Conservation (phyloP, 768 basidiomycete species). For the Polyporus arcularius region DNA sequence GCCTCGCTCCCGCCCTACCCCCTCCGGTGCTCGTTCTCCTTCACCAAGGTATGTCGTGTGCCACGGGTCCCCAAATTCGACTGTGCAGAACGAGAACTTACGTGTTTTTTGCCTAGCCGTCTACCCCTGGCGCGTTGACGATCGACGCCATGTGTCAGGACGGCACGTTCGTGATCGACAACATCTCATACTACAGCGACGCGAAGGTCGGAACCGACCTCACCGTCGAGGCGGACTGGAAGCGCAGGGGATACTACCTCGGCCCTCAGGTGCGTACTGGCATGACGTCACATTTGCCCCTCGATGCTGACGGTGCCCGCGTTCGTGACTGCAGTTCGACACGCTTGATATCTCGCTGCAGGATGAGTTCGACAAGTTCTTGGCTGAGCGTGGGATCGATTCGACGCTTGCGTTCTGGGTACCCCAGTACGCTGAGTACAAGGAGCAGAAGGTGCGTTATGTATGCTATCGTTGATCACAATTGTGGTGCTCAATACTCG, state of each 20-base stretch:
- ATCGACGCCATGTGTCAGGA: slow-evolving; percentile 81
- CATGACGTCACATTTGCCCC: slow-evolving; percentile 9
- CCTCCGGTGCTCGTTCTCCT: slow-evolving; percentile 75
- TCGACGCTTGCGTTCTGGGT: slow-evolving; percentile 83
- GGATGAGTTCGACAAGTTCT: slow-evolving; percentile 87
- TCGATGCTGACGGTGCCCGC: background rate
- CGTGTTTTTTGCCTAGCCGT: slow-evolving; percentile 38
- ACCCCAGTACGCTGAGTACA: slow-evolving; percentile 83
- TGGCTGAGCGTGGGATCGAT: slow-evolving; percentile 89
- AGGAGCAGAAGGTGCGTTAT: slow-evolving; percentile 84
- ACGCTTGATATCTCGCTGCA: slow-evolving; percentile 86
- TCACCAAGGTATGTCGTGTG: slow-evolving; percentile 68
- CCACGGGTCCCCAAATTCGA: background rate
- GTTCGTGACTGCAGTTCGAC: slow-evolving; percentile 62
- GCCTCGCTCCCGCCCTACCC: slow-evolving; percentile 54
- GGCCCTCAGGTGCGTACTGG: slow-evolving; percentile 71
- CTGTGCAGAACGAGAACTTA: background rate
- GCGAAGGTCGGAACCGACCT: slow-evolving; percentile 69
- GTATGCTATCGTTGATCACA: background rate
- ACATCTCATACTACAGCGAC: slow-evolving; percentile 83
- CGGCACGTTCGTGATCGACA: slow-evolving; percentile 83
- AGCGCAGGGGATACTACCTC: slow-evolving; percentile 86
- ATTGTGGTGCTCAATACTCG: background rate
- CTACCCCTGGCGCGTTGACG: slow-evolving; percentile 65
- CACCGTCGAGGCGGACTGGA: slow-evolving; percentile 92